A percentile compares a stretch with the other conserved stretches of the same genome.
Conservation (phyloP, 1,139 yeast species). For the Protomyces pachydermus region DNA sequence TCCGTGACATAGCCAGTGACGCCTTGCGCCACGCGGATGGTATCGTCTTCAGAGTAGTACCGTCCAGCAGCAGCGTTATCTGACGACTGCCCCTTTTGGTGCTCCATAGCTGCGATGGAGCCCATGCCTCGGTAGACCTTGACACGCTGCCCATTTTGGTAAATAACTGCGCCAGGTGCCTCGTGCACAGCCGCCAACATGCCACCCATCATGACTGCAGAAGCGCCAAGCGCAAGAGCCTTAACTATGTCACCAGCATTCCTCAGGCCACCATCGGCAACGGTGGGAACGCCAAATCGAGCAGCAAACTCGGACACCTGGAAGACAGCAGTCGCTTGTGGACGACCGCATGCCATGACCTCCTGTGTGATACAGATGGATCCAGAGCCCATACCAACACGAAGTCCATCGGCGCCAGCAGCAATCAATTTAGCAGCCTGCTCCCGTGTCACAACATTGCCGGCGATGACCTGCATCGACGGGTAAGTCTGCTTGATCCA, state of each 20-base stretch:
- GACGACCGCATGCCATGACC: conserved; percentile 99
- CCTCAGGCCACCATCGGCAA: conserved; percentile 99
- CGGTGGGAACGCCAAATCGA: conserved; percentile 89
- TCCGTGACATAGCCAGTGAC: conserved; percentile 96
- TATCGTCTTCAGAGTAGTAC: conserved; percentile 92
- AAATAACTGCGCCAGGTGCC: conserved; percentile 97
- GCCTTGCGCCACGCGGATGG: conserved; percentile 98
- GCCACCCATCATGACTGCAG: conserved; percentile 99
- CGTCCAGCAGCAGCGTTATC: conserved; percentile 98
- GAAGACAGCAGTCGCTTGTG: conserved; percentile 96
- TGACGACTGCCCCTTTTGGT: conserved; percentile 50
- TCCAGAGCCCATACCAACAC: conserved; percentile 99
- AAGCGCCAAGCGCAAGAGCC: conserved; percentile 95
- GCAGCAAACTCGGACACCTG: conserved; percentile 82
- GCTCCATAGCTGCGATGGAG: conserved; percentile 97
- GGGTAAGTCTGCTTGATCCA: conserved; percentile 82
- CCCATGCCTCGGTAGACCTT: conserved; percentile 99
- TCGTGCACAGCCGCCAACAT: conserved; percentile 97
- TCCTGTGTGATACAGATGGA: conserved; percentile 74
- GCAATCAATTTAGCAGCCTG: conserved; percentile 94
- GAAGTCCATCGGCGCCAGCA: conserved; percentile 96
- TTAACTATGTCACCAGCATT: conserved; percentile 98
- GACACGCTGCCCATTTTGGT: conserved; percentile 95
- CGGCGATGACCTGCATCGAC: conserved; percentile 83
- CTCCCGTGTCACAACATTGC: conserved; percentile 97